A percentile compares a stretch with the other conserved stretches of the same genome.
Evolutionary conservation across 192 early-diverging fungal genomes (phyloP).

Genomic region (Neocallimastix lanati): DNA sequence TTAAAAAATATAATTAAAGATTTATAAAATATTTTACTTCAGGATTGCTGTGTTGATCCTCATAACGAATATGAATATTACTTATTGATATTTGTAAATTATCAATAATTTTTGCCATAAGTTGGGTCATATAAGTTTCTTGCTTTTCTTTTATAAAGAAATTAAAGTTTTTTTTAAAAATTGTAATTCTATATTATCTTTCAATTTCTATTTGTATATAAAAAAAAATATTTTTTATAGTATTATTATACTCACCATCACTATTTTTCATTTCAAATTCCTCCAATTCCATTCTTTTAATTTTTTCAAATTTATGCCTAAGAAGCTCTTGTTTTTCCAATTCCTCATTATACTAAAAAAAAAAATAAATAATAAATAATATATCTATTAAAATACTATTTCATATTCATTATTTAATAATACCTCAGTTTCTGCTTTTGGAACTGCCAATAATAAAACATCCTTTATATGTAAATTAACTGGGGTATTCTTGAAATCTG

Average conservation of each 20-base stretch:
- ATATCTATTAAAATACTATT: no score
- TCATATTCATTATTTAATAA: no score
- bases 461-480: conserved; percentile 76
- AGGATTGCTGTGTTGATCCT: conserved; percentile 63
- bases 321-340: conserved; percentile 58
- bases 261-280: conserved; percentile 60
- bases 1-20: no score
- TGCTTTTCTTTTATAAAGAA: conserved; percentile 3
- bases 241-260: no score
- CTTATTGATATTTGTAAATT: conserved; percentile 88
- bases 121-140: conserved; percentile 70
- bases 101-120: conserved; percentile 85
- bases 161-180: no score
- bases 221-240: no score
- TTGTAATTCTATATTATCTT: no score
- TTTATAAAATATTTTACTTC: no score
- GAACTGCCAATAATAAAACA: conserved; percentile 71
- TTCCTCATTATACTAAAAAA: conserved; percentile 58
- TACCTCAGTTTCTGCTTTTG: conserved; percentile 50
- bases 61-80: conserved; percentile 91
- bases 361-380: neutral
- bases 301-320: conserved; percentile 46
- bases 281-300: conserved; percentile 59
- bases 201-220: no score
- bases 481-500: conserved; percentile 84